Base-by-base conservation (phyloP, 1,139 yeast genomes). In the Candida frijolesensis region DNA sequence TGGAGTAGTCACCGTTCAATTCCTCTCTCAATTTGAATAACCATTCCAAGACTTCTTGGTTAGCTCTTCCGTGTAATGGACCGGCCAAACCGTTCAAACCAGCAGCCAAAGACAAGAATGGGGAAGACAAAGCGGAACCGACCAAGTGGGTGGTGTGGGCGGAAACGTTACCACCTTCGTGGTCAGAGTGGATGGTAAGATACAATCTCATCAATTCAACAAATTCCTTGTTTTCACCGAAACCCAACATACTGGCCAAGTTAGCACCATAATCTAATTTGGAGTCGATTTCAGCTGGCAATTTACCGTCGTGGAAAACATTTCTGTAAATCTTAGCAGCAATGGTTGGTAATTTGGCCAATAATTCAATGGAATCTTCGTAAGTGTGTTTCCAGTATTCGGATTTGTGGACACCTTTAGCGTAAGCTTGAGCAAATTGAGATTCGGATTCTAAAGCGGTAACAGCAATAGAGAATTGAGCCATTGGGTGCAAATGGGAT, bases 151-250 rank as follows among this genome's bases (percentile, higher is more conserved):
- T 91, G 65, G 97, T 85, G 80, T 92, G 98, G 48, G 97, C 97
- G 56, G 97, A 89, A 56, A 92, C 98, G 69, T 92, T 92, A 75
- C 98, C 98, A 78, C 97, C 97, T 79, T 92, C 98, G 78, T 92
- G 98, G 74, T 92, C 97, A 51, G 96, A 91, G 80, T 92, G 98
- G 66, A 92, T 87, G 60, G 97, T 89, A 68, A 90, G 82, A 82
- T 92, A 92, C 67, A 92, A 82, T 79, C 97, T 85, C 85, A 91
- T 85, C 66, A 92, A 83, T 75, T 91, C 96, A 55, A 88, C 83
- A 70, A 92, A 92, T 72, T 89, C 95, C 61, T 72, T 67, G 79
- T 88, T 85, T 60, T 79, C 79, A 67, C 90, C 92, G 74, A 77
- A 87, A 65, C 98, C 97, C 66, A 91, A 80, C 74, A 89, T 74